These are phyloP conservation scores for Lepidium sativum DNA, from an alignment of 345 rosid genomes.

Conservation along the genomic window DNA sequence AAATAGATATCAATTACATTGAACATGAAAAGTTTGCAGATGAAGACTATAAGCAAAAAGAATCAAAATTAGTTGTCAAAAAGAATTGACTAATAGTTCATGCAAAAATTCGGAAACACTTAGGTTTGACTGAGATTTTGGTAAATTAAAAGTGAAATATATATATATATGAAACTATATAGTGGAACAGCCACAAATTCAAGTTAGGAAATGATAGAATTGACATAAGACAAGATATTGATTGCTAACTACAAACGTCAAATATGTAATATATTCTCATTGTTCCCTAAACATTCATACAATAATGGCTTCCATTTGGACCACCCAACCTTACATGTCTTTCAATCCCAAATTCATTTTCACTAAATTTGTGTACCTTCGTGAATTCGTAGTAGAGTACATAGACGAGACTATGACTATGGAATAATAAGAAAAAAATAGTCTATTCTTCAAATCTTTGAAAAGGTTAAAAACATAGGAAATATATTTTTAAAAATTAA, in stretches of 20 bases:
- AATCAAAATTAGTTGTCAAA: slow-evolving; percentile 1
- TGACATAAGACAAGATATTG: slow-evolving; percentile 25
- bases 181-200: slow-evolving; percentile 9
- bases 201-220: slow-evolving; percentile 23
- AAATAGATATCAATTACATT: no score
- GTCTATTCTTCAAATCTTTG: neutral
- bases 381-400: neutral
- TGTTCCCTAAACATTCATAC: slow-evolving; percentile 26
- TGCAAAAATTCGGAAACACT: slow-evolving; percentile 9
- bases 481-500: no score
- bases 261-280: slow-evolving; percentile 17
- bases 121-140: slow-evolving; percentile 16
- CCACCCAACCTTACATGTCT: slow-evolving; percentile 25
- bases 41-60: neutral
- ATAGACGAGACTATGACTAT: neutral
- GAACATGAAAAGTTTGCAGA: no score
- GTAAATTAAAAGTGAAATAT: neutral
- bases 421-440: neutral
- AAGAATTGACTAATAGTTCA: slow-evolving; percentile 11
- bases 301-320: slow-evolving; percentile 25
- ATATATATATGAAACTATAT: slow-evolving; percentile 8
- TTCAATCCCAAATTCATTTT: slow-evolving; percentile 3
- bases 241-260: slow-evolving; percentile 27
- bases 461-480: no score
- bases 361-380: neutral